A percentile compares a stretch with the other conserved stretches of the same genome.
phyloP scores from a whole-genome alignment of 2,329 filamentous ascomycete genomes.

The Sporothrix brasiliensis region DNA sequence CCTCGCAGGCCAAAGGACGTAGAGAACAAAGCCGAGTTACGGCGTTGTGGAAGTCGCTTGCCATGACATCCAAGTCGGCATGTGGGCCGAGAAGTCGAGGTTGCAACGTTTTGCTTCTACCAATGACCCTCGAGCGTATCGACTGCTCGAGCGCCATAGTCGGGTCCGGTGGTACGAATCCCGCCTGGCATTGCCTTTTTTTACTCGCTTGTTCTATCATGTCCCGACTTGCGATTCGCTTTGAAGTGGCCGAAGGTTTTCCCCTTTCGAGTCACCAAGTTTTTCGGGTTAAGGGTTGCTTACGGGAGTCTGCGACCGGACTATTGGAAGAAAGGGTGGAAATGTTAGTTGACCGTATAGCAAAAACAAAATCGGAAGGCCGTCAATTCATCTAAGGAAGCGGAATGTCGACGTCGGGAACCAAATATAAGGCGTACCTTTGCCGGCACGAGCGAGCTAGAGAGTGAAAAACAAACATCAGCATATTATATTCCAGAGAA shows the following conservation, averaged over 20 bases:
- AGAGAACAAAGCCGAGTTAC: neutral
- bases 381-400: neutral
- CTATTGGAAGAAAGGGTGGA: constrained; percentile 20
- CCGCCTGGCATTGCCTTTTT: too few relatives aligned
- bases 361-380: neutral
- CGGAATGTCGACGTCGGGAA: constrained; percentile 64
- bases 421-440: constrained; percentile 84
- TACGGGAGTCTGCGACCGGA: constrained; percentile 38
- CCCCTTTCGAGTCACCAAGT: neutral
- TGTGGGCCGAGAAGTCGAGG: neutral
- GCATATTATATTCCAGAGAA: constrained; percentile 23
- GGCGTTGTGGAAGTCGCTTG: neutral
- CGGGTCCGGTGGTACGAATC: neutral
- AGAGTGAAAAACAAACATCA: constrained; percentile 23
- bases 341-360: constrained; percentile 19
- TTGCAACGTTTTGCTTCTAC: neutral
- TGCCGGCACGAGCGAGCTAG: constrained; percentile 58
- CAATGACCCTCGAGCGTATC: neutral
- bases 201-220: neutral
- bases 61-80: neutral
- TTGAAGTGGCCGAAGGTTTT: neutral
- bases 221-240: neutral
- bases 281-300: constrained; percentile 18
- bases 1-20: neutral
- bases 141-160: neutral